A percentile compares a stretch with the other conserved stretches of the same genome.
These are phyloP conservation scores for Verticillium zaregamsianum DNA, from an alignment of 2,329 filamentous ascomycete genomes.

Conservation along the genomic window DNA sequence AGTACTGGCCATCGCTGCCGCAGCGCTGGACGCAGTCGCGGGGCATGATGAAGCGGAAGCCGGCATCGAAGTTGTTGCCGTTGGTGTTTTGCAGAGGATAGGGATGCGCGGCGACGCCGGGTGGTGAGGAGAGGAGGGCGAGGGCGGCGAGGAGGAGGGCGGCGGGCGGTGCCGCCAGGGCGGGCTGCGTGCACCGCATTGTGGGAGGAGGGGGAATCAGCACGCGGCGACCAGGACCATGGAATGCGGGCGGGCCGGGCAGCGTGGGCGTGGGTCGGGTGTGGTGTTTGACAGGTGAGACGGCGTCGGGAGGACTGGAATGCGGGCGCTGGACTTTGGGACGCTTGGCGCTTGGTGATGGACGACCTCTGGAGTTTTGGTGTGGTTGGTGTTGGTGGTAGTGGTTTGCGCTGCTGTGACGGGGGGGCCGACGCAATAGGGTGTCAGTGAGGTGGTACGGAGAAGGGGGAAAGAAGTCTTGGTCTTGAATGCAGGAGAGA, in stretches of 20 bases:
- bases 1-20: slow-evolving; percentile 51
- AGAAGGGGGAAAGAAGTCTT: slow-evolving; percentile 1
- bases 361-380: background rate
- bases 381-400: background rate
- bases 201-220: background rate
- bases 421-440: background rate
- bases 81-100: slow-evolving; percentile 33
- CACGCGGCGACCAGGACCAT: background rate
- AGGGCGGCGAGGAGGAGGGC: slow-evolving; percentile 17
- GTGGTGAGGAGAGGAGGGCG: slow-evolving; percentile 33
- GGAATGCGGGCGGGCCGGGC: background rate
- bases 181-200: slow-evolving; percentile 3
- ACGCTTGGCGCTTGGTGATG: background rate
- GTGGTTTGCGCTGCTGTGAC: background rate
- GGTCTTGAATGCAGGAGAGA: background rate
- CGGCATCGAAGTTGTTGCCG: slow-evolving; percentile 42
- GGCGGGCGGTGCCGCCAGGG: background rate
- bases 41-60: slow-evolving; percentile 46
- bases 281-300: background rate
- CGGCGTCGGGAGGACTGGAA: background rate
- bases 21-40: slow-evolving; percentile 49
- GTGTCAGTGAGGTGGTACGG: background rate
- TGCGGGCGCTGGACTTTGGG: background rate
- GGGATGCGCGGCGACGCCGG: slow-evolving; percentile 36
- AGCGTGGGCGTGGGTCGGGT: slow-evolving; percentile 10